phyloP scores from a whole-genome alignment of 2,329 filamentous ascomycete genomes.

The Pseudogymnoascus sp. region DNA sequence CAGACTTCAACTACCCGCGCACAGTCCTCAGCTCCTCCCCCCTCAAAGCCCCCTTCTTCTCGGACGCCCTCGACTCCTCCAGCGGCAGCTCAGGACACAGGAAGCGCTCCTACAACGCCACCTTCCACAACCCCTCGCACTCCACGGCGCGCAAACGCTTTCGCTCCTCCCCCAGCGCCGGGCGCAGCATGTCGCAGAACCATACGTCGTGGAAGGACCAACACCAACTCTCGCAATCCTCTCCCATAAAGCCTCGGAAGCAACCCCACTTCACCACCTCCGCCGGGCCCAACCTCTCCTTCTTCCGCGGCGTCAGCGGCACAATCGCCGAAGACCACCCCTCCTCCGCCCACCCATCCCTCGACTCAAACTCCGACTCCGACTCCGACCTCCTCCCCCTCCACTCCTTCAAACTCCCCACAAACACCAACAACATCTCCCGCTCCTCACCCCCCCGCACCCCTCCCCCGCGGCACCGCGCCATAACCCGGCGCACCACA shows the following conservation, averaged over 20 bases:
- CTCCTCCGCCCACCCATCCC: conserved; percentile 31
- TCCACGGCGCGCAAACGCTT: conserved; percentile 56
- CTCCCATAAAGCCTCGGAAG: conserved; percentile 69
- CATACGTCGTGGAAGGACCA: conserved; percentile 66
- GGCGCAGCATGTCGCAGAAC: conserved; percentile 45
- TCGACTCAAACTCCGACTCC: conserved; percentile 49
- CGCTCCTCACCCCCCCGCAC: conserved; percentile 79
- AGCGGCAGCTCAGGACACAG: conserved; percentile 59
- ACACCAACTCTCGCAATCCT: conserved; percentile 74
- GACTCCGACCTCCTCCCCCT: conserved; percentile 74
- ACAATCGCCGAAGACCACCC: conserved; percentile 57
- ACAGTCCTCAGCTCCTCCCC: conserved; percentile 70
- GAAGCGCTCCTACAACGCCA: conserved; percentile 54
- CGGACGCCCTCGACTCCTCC: conserved; percentile 62
- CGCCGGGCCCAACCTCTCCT: conserved; percentile 64
- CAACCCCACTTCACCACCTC: conserved; percentile 66
- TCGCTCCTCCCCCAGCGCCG: conserved; percentile 53
- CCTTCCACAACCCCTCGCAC: conserved; percentile 47
- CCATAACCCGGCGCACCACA: conserved; percentile 39
- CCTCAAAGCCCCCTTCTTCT: conserved; percentile 74
- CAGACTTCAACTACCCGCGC: conserved; percentile 63
- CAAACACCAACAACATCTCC: conserved; percentile 39
- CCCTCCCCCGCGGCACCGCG: conserved; percentile 55
- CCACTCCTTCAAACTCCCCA: conserved; percentile 57
- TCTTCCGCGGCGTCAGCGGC: conserved; percentile 49